Evolutionary conservation across 257 asterid species (phyloP), one percentile per base, ranked within the genome.

Genomic region (Solanum okadae): DNA sequence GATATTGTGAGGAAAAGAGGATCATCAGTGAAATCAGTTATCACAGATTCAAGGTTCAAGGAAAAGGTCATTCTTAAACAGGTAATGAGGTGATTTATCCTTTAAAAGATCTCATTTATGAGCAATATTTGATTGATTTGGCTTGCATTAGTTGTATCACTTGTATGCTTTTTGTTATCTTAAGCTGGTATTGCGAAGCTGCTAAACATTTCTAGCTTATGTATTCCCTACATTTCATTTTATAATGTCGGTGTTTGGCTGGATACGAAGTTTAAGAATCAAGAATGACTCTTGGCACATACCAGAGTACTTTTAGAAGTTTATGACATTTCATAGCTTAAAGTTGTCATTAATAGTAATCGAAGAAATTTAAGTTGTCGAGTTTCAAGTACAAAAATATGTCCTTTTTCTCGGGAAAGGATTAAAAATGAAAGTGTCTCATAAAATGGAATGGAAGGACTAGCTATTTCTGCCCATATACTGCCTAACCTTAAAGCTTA

Each of bases 1-100:
- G 94, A 95, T 13, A 88, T 11, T 76, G 52, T 89, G 22, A 88
- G 90, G 87, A 95, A 88, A 59, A 91, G 90, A 73, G 93, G 93
- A 29, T 82, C 90, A 84, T 84, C 86, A 18, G 70, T 91, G 85
- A 94, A 92, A 91, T 88, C 92, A 46, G 37, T 88, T 56, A 87
- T 83, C 87, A 78, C 27, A 6, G 95, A 95, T 67, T 67, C 89
- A 22, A 93, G 94, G 86, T 92, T 95, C 83, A 95, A 95, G 90
- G 95, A 96, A 6, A 97, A 94, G 91, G 99, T 96, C 38, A 95
- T 97, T 90, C 98, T 97, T 85, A 97, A 97, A 91, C 93, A 92
- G 99, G 98, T 96, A 92, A 68, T 68, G 37, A 27, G 76, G 27
- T 75, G 49, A 79, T 42, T 79, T 79, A 44, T 79, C 9, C 10